Conservation (phyloP, 2,329 filamentous ascomycete species). For the Phyllosticta capitalensis region DNA sequence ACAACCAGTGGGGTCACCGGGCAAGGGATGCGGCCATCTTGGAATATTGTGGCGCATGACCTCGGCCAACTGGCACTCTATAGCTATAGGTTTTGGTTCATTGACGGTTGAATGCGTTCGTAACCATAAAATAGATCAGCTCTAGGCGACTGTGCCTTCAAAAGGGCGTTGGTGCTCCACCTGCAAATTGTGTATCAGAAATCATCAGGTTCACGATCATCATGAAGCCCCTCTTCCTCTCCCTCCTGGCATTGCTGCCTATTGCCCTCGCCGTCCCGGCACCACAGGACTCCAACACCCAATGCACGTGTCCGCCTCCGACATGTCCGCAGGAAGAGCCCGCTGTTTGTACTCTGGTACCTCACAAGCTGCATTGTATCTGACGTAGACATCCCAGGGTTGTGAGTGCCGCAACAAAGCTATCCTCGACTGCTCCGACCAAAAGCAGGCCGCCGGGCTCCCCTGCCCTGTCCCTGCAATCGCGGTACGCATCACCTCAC, state of each 20-base stretch:
- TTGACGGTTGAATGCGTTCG: not conserved
- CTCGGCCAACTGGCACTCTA: not conserved
- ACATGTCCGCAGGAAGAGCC: not conserved
- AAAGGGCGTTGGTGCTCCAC: not conserved
- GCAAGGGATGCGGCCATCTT: not conserved
- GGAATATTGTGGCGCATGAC: not conserved
- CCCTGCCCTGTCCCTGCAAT: not conserved
- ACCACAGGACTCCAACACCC: not conserved
- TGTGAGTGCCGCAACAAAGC: conserved; percentile 1
- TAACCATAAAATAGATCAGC: conserved; percentile 3
- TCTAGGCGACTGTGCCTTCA: conserved; percentile 5
- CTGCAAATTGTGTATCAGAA: not conserved
- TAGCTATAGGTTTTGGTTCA: not conserved
- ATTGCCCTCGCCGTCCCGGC: not conserved
- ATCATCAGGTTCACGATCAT: not conserved
- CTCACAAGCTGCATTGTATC: not conserved
- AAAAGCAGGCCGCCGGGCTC: not conserved
- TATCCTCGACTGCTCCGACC: not conserved
- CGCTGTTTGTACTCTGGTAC: not conserved
- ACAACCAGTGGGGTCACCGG: not conserved
- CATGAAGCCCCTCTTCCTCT: not conserved
- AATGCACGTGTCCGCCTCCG: not conserved
- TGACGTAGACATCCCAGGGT: not conserved
- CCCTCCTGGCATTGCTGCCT: not conserved
- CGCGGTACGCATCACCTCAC: not conserved